Evolutionary conservation across 73 alveolate species (phyloP).

Genomic region (Symbiodinium natans): DNA sequence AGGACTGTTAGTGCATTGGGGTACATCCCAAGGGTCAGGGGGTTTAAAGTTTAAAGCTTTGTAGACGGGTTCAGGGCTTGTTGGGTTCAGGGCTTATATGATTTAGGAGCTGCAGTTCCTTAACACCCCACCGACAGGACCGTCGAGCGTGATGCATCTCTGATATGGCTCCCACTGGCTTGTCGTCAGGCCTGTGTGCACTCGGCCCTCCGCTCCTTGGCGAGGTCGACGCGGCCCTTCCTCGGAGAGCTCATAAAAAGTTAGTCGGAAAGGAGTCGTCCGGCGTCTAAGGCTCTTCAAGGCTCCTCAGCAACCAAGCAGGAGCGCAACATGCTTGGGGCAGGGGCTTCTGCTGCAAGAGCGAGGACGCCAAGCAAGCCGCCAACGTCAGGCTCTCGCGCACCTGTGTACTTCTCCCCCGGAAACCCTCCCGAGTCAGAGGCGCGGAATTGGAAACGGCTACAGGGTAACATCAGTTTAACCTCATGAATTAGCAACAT

Average conservation of each 20-base stretch:
- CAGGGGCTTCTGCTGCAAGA: conserved; percentile 31
- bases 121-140: too few species aligned
- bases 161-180: too few species aligned
- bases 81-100: background rate
- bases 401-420: too few species aligned
- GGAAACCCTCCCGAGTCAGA: too few species aligned
- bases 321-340: background rate
- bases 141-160: too few species aligned
- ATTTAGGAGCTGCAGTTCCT: background rate
- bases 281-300: too few species aligned
- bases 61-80: background rate
- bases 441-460: too few species aligned
- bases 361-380: conserved; percentile 23
- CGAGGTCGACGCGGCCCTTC: background rate
- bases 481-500: too few species aligned
- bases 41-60: background rate
- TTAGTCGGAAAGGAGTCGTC: too few species aligned
- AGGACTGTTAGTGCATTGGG: background rate
- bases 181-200: background rate
- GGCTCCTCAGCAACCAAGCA: too few species aligned
- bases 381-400: conserved; percentile 31
- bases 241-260: too few species aligned
- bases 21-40: background rate
- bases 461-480: too few species aligned
- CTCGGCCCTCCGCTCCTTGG: background rate